These are phyloP conservation scores for Penicillium sclerotiorum DNA, from an alignment of 2,329 filamentous ascomycete genomes.

Conservation along the genomic window DNA sequence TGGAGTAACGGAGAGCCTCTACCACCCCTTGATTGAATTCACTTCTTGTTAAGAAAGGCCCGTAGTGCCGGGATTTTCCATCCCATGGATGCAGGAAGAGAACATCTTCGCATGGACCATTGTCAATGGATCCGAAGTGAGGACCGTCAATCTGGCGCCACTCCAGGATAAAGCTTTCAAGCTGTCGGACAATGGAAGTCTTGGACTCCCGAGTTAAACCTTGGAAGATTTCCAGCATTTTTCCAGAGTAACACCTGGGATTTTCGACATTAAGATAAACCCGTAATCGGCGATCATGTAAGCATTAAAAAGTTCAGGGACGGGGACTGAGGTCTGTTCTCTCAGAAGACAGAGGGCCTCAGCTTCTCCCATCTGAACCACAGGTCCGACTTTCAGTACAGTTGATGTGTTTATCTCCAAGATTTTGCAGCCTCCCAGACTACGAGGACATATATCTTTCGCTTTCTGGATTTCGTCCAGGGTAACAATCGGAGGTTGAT, in stretches of 20 bases:
- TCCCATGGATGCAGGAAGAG: conserved; percentile 23
- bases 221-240: conserved; percentile 9
- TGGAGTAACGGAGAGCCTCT: conserved; percentile 22
- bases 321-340: conserved; percentile 8
- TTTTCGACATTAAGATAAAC: conserved; percentile 18
- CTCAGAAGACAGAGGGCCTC: conserved; percentile 11
- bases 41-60: conserved; percentile 17
- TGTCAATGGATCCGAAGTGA: conserved; percentile 17
- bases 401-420: conserved; percentile 10
- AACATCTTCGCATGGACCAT: conserved; percentile 16
- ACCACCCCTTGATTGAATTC: conserved; percentile 21
- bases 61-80: conserved; percentile 14
- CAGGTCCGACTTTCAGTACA: conserved; percentile 9
- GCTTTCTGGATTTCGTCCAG: conserved; percentile 11
- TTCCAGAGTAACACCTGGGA: conserved; percentile 8
- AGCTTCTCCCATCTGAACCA: conserved; percentile 14
- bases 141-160: conserved; percentile 16
- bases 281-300: conserved; percentile 15
- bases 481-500: conserved; percentile 9
- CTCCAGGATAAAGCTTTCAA: conserved; percentile 11
- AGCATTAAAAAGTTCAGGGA: conserved; percentile 16
- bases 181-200: conserved; percentile 10
- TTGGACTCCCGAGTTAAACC: conserved; percentile 8
- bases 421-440: conserved; percentile 14
- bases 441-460: conserved; percentile 11